Evolutionary conservation across 2,329 filamentous ascomycete species (phyloP), one percentile per base, ranked within the genome.

Genomic region (Pestalotiopsis sp.): DNA sequence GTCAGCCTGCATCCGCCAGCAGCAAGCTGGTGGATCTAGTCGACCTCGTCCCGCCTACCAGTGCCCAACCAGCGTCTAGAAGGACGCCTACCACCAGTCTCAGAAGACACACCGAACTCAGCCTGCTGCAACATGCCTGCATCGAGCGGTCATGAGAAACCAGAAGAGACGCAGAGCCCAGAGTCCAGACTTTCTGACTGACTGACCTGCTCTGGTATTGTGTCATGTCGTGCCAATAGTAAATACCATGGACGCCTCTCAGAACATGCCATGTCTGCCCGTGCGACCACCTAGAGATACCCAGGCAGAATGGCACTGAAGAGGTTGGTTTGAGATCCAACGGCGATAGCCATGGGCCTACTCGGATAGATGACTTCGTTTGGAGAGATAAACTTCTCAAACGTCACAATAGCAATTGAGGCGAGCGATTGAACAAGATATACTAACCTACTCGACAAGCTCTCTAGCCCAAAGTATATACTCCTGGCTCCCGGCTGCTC

Each of bases 81-180:
- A 22, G 4, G 24, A 14, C 26, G 35, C 17, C 17, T 40, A 11
- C 24, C 39, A 14, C 52, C 30, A 40, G 55, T 35, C 55, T 59
- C 35, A 24, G 26, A 55, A 48, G 64, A 26, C 48, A 55, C 40
- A 20, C 52, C 26, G 30, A 22, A 66, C 56, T 65, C 58, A 66
- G 65, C 56, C 65, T 66, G 65, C 65, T 62, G 65, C 65, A 61
- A 35, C 35, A 61, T 61, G 58, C 44, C 65, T 62, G 65, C 65
- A 66, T 58, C 14, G 58, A 61, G 35, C 35, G 55, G 52, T 66
- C 64, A 65, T 65, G 55, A 26, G 26, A 26, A 58, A 14, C 30
- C 22, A 58, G 22, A 14, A 58, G 56, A 26, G 56, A 17, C 22
- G 56, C 22, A 35, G 56, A 17, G 20, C 20, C 48, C 48, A 17